Percentiles rank a stretch among this genome's conserved stretches.
Evolutionary conservation across 2,329 filamentous ascomycete species (phyloP).

Genomic region (Trichoderma sp.): DNA sequence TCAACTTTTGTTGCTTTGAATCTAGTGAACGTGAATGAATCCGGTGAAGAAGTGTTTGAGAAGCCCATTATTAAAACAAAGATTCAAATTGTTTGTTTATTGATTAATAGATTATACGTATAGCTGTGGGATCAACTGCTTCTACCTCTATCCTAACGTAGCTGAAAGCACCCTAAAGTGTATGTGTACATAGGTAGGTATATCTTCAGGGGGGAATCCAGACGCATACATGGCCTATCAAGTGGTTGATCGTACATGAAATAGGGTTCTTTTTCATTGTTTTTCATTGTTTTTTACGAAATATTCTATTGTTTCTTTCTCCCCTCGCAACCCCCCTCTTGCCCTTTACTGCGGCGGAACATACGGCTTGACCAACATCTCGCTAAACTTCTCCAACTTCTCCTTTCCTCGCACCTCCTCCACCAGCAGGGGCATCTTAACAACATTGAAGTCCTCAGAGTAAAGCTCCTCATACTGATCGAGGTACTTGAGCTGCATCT

Average conservation of each 20-base stretch:
- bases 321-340: neutral
- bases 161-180: neutral
- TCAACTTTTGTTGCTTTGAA: neutral
- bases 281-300: neutral
- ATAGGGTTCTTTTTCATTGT: neutral
- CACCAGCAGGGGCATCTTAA: conserved; percentile 93
- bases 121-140: neutral
- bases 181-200: neutral
- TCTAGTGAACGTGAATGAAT: neutral
- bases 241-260: neutral
- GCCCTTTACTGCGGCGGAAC: conserved; percentile 56
- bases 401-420: conserved; percentile 97
- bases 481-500: conserved; percentile 99
- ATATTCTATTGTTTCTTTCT: neutral
- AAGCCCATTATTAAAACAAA: neutral
- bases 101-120: neutral
- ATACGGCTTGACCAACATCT: conserved; percentile 77
- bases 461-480: conserved; percentile 99
- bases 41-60: neutral
- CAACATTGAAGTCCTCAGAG: conserved; percentile 92
- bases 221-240: neutral
- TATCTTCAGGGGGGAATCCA: neutral
- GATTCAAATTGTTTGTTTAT: neutral
- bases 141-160: neutral
- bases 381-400: conserved; percentile 83